These are phyloP conservation scores for Penicillium crustosum DNA, from an alignment of 2,329 filamentous ascomycete species.

Conservation along the genomic window DNA sequence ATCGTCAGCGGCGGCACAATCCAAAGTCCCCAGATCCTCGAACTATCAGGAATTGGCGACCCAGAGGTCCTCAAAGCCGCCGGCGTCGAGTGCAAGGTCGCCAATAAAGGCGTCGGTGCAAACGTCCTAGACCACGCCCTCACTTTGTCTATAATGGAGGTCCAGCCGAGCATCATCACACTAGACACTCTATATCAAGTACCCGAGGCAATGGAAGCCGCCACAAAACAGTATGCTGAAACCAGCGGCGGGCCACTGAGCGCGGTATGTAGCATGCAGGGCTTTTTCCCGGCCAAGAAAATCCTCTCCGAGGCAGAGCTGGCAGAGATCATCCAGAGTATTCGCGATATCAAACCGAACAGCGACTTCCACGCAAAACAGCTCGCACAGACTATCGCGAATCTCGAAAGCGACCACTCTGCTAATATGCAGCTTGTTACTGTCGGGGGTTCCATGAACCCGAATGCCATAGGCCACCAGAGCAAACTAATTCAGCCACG, in stretches of 20 bases:
- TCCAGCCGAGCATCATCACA: constrained; percentile 10
- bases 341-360: constrained; percentile 16
- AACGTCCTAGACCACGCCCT: constrained; percentile 50
- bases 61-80: constrained; percentile 41
- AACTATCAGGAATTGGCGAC: constrained; percentile 61
- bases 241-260: constrained; percentile 5
- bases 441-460: constrained; percentile 7
- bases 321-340: constrained; percentile 14
- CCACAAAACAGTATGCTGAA: constrained; percentile 14
- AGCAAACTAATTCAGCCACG: constrained; percentile 2
- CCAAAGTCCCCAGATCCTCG: constrained; percentile 58
- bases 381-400: constrained; percentile 12
- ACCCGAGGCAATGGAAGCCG: constrained; percentile 14
- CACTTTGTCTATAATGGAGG: constrained; percentile 13
- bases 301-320: constrained; percentile 14
- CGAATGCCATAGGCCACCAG: constrained; percentile 15
- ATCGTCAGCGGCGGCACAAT: constrained; percentile 60
- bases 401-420: constrained; percentile 14
- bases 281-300: constrained; percentile 16
- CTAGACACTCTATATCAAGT: constrained; percentile 13
- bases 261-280: constrained; percentile 13
- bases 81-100: constrained; percentile 44
- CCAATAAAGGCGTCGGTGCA: constrained; percentile 48
- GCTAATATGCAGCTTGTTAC: constrained; percentile 18
- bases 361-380: constrained; percentile 17